These are phyloP conservation scores for Colletotrichum limetticola DNA, from an alignment of 2,329 filamentous ascomycete genomes.

Conservation along the genomic window DNA sequence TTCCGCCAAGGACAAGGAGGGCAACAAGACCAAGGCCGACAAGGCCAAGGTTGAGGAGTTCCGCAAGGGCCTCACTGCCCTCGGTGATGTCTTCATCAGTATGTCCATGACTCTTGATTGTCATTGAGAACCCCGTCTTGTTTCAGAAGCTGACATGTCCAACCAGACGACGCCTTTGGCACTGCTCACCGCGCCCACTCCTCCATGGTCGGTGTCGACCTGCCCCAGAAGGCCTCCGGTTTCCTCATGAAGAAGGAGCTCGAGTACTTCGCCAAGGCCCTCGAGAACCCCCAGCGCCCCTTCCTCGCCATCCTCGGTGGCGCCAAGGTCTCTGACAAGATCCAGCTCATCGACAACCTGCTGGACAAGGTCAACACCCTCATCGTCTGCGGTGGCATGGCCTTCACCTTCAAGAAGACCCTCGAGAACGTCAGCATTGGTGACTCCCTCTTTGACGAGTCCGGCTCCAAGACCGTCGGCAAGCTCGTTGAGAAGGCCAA, in stretches of 20 bases:
- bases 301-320: slow-evolving; percentile 99
- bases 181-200: slow-evolving; percentile 98
- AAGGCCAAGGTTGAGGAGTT: slow-evolving; percentile 93
- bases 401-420: slow-evolving; percentile 99
- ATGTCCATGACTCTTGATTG: slow-evolving; percentile 49
- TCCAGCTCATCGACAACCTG: slow-evolving; percentile 98
- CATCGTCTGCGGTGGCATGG: slow-evolving; percentile 97
- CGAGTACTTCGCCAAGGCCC: slow-evolving; percentile 97
- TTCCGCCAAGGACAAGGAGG: slow-evolving; percentile 90
- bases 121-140: neutral
- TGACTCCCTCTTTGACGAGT: slow-evolving; percentile 91
- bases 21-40: slow-evolving; percentile 98
- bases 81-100: slow-evolving; percentile 98
- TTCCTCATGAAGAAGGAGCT: slow-evolving; percentile 99
- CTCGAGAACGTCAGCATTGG: slow-evolving; percentile 91
- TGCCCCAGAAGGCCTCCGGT: slow-evolving; percentile 95
- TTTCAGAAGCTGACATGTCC: neutral
- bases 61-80: slow-evolving; percentile 91
- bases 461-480: slow-evolving; percentile 89
- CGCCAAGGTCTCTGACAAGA: slow-evolving; percentile 99
- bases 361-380: slow-evolving; percentile 98
- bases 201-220: slow-evolving; percentile 97
- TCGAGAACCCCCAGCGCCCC: slow-evolving; percentile 91
- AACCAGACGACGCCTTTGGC: slow-evolving; percentile 92
- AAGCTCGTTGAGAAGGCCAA: slow-evolving; percentile 94